These are phyloP conservation scores for Talaromyces nanjingensis DNA, from an alignment of 495 filamentous ascomycete species.

Conservation along the genomic window DNA sequence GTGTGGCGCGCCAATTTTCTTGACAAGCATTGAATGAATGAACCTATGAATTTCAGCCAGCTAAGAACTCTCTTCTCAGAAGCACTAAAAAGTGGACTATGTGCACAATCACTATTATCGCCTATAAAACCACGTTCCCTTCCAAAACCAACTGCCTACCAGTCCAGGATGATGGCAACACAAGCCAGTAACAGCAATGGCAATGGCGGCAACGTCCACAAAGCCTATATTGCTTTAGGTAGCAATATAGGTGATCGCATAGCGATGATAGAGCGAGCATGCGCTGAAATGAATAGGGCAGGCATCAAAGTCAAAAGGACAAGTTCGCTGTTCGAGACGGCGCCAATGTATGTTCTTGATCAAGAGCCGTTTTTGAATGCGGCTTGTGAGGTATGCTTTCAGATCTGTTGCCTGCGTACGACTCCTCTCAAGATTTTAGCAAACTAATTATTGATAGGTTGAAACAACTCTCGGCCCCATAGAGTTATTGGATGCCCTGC, in stretches of 20 bases:
- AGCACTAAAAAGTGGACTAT: not conserved
- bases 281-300: constrained; percentile 61
- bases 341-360: constrained; percentile 91
- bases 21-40: not conserved
- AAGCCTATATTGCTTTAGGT: constrained; percentile 79
- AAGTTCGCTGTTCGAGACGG: constrained; percentile 87
- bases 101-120: not conserved
- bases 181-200: constrained; percentile 1
- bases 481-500: constrained; percentile 68
- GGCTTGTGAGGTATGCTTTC: constrained; percentile 72
- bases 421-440: not conserved
- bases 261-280: constrained; percentile 73
- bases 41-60: not conserved
- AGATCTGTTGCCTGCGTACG: not conserved
- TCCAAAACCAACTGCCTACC: no score
- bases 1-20: not conserved
- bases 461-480: constrained; percentile 72
- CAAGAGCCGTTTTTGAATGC: constrained; percentile 89
- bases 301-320: constrained; percentile 71
- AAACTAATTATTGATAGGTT: constrained; percentile 46
- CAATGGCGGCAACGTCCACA: constrained; percentile 25
- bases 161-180: constrained; percentile 5
- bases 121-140: not conserved
- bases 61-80: not conserved
- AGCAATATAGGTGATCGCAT: constrained; percentile 90